phyloP scores from a whole-genome alignment of 441 rosid species.

The Euphorbia celastroides region DNA sequence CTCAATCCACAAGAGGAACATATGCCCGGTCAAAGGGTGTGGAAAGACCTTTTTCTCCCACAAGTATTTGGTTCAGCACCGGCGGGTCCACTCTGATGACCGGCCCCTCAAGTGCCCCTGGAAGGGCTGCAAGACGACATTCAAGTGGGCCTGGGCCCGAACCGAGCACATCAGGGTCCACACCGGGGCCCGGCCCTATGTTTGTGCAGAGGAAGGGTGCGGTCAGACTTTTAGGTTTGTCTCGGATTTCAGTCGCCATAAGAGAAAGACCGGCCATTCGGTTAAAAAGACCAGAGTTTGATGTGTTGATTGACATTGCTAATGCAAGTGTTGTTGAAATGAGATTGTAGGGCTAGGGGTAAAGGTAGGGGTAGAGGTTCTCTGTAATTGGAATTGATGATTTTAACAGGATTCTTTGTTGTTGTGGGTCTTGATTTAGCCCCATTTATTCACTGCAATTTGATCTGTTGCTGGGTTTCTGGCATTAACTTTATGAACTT shows the following conservation, averaged over 20 bases:
- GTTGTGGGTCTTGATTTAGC: not conserved
- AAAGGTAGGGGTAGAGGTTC: not conserved
- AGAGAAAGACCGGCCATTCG: conserved; percentile 93
- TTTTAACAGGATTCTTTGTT: not conserved
- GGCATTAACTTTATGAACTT: not conserved
- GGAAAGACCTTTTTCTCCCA: conserved; percentile 96
- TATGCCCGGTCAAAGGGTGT: conserved; percentile 90
- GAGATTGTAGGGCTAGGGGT: not conserved
- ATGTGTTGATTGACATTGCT: conserved; percentile 3
- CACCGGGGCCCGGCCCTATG: conserved; percentile 98
- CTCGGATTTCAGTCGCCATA: conserved; percentile 96
- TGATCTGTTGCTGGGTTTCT: not conserved
- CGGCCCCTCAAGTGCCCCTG: conserved; percentile 99
- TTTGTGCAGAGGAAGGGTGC: conserved; percentile 78
- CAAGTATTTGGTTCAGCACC: conserved; percentile 95
- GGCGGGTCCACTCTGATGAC: conserved; percentile 82
- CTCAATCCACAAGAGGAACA: conserved; percentile 68
- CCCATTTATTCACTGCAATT: not conserved
- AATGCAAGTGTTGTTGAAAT: not conserved
- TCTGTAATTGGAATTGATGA: not conserved
- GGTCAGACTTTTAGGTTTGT: conserved; percentile 96
- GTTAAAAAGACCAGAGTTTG: conserved; percentile 56
- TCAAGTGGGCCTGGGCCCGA: conserved; percentile 99
- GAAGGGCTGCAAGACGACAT: conserved; percentile 98
- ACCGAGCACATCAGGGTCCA: conserved; percentile 97